Evolutionary conservation across 768 basidiomycete genomes (phyloP).

Genomic region (Tremella mesenterica): DNA sequence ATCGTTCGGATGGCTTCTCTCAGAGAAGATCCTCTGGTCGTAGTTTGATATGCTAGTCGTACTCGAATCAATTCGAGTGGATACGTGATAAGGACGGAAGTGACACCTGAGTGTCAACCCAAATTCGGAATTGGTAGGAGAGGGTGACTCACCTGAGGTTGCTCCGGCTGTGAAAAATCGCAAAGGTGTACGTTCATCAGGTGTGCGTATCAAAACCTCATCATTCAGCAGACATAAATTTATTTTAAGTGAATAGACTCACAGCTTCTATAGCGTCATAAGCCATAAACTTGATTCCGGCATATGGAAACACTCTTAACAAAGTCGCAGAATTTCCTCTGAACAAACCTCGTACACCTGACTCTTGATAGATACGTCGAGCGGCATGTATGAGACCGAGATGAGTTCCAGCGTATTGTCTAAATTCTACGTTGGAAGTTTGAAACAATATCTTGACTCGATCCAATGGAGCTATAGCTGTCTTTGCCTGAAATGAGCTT

Average conservation of each 20-base stretch:
- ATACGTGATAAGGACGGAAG: conserved; percentile 85
- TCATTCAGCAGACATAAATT: background rate
- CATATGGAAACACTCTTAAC: conserved; percentile 90
- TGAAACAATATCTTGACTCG: conserved; percentile 98
- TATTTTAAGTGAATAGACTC: conserved; percentile 21
- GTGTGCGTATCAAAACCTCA: conserved; percentile 84
- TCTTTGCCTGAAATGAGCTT: conserved; percentile 62
- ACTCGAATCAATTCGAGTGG: conserved; percentile 92
- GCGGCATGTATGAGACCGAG: conserved; percentile 73
- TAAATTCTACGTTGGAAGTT: conserved; percentile 88
- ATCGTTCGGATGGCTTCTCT: conserved; percentile 51
- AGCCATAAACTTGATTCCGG: conserved; percentile 92
- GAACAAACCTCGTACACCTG: conserved; percentile 69
- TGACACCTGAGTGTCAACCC: conserved; percentile 53
- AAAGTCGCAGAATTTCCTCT: conserved; percentile 96
- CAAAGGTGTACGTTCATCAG: conserved; percentile 63
- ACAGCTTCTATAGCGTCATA: conserved; percentile 83
- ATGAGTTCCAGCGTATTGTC: conserved; percentile 75
- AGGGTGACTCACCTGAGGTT: conserved; percentile 58
- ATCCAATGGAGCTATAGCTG: conserved; percentile 88
- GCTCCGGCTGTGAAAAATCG: conserved; percentile 81
- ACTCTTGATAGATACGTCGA: conserved; percentile 52
- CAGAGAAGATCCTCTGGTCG: conserved; percentile 49
- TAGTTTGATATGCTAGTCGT: conserved; percentile 80
- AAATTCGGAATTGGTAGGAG: background rate